Conservation (phyloP, 2,329 filamentous ascomycete genomes). For the Orbilia quercus region DNA sequence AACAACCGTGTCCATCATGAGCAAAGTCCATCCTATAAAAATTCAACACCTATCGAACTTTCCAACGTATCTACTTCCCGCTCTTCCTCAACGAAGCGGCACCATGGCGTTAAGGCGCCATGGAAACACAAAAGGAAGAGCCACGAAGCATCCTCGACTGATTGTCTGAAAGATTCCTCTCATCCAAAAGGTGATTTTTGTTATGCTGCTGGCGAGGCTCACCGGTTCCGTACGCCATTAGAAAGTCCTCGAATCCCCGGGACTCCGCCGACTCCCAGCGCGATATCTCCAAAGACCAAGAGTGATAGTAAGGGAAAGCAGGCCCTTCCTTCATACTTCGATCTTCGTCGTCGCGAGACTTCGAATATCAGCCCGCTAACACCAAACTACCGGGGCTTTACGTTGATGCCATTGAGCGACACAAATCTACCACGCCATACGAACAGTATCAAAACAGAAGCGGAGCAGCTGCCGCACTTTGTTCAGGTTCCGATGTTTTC, state of each 20-base stretch:
- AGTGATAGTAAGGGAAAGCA: conserved; percentile 21
- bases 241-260: conserved; percentile 35
- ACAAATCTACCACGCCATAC: conserved; percentile 8
- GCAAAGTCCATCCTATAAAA: conserved; percentile 9
- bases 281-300: conserved; percentile 31
- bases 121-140: conserved; percentile 36
- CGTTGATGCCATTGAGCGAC: conserved; percentile 50
- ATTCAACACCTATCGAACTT: conserved; percentile 23
- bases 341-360: conserved; percentile 40
- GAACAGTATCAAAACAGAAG: conserved; percentile 9
- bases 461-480: conserved; percentile 36
- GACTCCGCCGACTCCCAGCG: conserved; percentile 26
- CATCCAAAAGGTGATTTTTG: conserved; percentile 18
- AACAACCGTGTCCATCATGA: conserved; percentile 25
- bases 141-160: conserved; percentile 2
- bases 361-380: conserved; percentile 34
- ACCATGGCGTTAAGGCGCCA: conserved; percentile 2
- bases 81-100: conserved; percentile 14
- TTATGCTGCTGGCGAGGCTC: conserved; percentile 44
- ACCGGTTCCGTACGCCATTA: conserved; percentile 42
- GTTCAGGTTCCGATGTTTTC: conserved; percentile 49
- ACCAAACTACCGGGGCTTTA: conserved; percentile 33
- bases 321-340: conserved; percentile 44
- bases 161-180: neutral
- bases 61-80: conserved; percentile 12